Evolutionary conservation across 176 grass and related monocot genomes (phyloP), one percentile per base, ranked within the genome.

Genomic region (Luzula sylvatica): DNA sequence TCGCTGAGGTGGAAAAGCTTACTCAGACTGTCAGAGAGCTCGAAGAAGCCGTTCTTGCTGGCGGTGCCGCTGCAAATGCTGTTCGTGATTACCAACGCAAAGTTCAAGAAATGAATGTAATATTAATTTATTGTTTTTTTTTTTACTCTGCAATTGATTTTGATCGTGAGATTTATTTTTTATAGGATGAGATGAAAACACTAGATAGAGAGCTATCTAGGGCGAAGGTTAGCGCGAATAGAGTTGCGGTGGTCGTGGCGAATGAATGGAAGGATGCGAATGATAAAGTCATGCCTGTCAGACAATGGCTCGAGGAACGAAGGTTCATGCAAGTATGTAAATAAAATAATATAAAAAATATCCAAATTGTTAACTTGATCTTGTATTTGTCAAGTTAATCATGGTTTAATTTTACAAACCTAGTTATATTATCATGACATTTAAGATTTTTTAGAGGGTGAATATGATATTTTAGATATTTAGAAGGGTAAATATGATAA

Each of bases 31-130:
- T 98, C 20, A 55, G 71, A 63, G 92, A 98, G 65, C 81, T 98
- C 15, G 92, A 98, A 66, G 92, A 98, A 58, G 75, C 85, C 61
- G 85, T 98, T 74, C 84, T 96, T 66, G 78, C 85, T 17, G 92
- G 92, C 52, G 92, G 92, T 4, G 92, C 85, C 14, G 92, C 92
- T 50, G 92, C 92, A 52, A 98, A 98, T 74, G 92, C 81, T 50
- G 92, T 98, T 23, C 81, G 92, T 50, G 92, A 98, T 60, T 98
- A 98, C 67, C 85, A 90, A 56, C 58, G 92, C 38, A 98, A 98
- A 86, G 81, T 98, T 57, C 81, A 83, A 48, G 92, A 98, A 61
- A 98, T 98, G 92, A 98, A 76, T 86, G 92, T 98, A 98, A 82
- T 67, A n/a, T 22, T 44, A 30, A 19, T 51, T 35, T 35, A 35